Percentiles rank a stretch among this genome's conserved stretches.
These are phyloP conservation scores for Boechera retrofracta DNA, from an alignment of 345 rosid genomes.

Conservation along the genomic window DNA sequence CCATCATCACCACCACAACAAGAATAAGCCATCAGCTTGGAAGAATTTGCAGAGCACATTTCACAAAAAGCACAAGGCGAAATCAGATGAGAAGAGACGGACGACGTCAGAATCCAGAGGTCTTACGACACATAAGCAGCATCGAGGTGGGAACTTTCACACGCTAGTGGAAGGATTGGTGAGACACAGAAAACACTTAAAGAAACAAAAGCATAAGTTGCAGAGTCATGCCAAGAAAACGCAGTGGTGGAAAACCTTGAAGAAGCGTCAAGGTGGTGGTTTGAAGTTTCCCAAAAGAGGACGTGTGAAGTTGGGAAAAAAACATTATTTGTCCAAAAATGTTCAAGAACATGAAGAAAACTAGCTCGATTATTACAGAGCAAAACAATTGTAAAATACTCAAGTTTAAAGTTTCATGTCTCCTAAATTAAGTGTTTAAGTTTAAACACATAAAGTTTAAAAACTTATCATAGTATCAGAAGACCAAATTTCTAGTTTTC, in stretches of 20 bases:
- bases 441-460: background rate
- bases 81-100: constrained; percentile 31
- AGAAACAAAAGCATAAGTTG: constrained; percentile 48
- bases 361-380: background rate
- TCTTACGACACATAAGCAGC: constrained; percentile 38
- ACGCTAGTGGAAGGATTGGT: constrained; percentile 55
- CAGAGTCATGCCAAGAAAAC: constrained; percentile 30
- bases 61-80: constrained; percentile 37
- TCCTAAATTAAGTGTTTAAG: background rate
- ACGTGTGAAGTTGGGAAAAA: constrained; percentile 44
- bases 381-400: background rate
- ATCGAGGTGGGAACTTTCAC: constrained; percentile 52
- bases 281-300: constrained; percentile 51
- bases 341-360: constrained; percentile 32
- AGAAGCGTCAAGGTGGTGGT: constrained; percentile 48
- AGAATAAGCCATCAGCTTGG: constrained; percentile 49
- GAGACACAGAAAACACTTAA: constrained; percentile 53
- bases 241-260: constrained; percentile 54
- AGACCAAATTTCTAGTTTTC: background rate
- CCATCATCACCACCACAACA: constrained; percentile 42
- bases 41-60: constrained; percentile 44
- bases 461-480: background rate
- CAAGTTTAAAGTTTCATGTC: constrained; percentile 9
- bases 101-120: constrained; percentile 37
- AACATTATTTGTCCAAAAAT: constrained; percentile 4